Base-by-base conservation (phyloP, 1,284 basidiomycete genomes). In the Trichosporon faecale region DNA sequence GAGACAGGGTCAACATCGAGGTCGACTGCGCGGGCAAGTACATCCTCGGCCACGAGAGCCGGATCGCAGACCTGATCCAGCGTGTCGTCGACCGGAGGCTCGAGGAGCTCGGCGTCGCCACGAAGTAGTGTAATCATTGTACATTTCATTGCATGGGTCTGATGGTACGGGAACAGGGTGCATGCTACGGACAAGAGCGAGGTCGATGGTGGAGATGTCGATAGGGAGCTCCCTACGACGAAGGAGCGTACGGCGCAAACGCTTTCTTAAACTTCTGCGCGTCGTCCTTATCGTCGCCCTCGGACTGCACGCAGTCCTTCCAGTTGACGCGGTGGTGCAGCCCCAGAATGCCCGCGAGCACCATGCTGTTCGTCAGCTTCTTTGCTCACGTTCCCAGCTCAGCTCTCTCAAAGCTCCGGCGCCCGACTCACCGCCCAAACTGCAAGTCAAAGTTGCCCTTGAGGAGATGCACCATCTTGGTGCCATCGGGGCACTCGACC, bases 1-100 rank as follows among this genome's bases (percentile, higher is more conserved):
- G 94, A 0, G 88, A 90, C 52, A 90, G 87, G 74, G 95, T 98
- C 72, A 99, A 99, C 81, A 89, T 98, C 74, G 96, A 99, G 85
- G 93, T 81, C 63, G 83, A 84, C 73, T 81, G 79, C 63, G 80
- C 82, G 0, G 83, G 83, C 25, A 84, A 84, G 46, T 91, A 91
- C 68, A 89, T 91, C 52, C 84, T 95, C 65, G 88, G 88, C 12
- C 88, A 89, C 7, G 86, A 87, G 46, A 86, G 86, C 55, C 86
- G 86, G 2, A 79, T 94, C 64, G 86, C 87, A 68, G 84, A 74
- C 2, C 76, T 92, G 78, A 87, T 95, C 25, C 90, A 92, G 82
- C 88, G 87, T 74, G 85, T 90, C 3, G 91, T 94, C 7, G 88
- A 91, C 67, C 66, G 70, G 64, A 70, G 72, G 8, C 60, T 73